Evolutionary conservation across 2,329 filamentous ascomycete genomes (phyloP).

Genomic region (Coleophoma crateriformis): DNA sequence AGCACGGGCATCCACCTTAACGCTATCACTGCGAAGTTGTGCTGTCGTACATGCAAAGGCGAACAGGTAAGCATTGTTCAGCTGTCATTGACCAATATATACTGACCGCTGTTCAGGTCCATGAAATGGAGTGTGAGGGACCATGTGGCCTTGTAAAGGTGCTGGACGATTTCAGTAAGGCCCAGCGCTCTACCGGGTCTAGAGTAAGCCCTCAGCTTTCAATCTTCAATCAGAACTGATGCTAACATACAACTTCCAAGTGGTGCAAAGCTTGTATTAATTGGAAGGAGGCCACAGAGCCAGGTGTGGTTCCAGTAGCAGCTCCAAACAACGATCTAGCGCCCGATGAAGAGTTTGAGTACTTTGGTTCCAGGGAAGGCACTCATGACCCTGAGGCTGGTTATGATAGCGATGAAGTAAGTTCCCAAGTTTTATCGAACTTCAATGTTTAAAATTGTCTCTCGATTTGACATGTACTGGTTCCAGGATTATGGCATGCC

Average conservation of each 20-base stretch:
- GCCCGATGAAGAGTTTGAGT: slow-evolving; percentile 12
- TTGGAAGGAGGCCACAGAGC: slow-evolving; percentile 15
- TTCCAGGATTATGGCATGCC: not conserved
- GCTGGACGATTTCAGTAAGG: slow-evolving; percentile 42
- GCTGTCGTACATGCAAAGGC: slow-evolving; percentile 4
- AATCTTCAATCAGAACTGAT: too few relatives aligned
- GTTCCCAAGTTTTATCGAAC: not conserved
- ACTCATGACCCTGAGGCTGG: not conserved
- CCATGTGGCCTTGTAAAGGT: slow-evolving; percentile 39
- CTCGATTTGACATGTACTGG: too few relatives aligned
- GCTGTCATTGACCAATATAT: not conserved
- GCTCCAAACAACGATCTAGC: slow-evolving; percentile 12
- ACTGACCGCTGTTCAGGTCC: slow-evolving; percentile 28
- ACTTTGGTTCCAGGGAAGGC: not conserved
- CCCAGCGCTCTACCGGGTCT: slow-evolving; percentile 33
- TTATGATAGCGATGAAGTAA: not conserved
- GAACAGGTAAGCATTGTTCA: not conserved
- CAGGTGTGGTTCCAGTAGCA: slow-evolving; percentile 8
- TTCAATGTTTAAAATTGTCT: not conserved
- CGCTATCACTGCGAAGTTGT: slow-evolving; percentile 4
- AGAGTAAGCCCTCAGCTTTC: slow-evolving; percentile 18
- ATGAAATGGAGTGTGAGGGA: slow-evolving; percentile 41
- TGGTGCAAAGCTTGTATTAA: slow-evolving; percentile 30
- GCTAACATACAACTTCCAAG: slow-evolving; percentile 17
- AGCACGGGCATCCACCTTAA: slow-evolving; percentile 7